phyloP scores from a whole-genome alignment of 129 eudicot genomes.

The Rutidosis leptorrhynchoides region DNA sequence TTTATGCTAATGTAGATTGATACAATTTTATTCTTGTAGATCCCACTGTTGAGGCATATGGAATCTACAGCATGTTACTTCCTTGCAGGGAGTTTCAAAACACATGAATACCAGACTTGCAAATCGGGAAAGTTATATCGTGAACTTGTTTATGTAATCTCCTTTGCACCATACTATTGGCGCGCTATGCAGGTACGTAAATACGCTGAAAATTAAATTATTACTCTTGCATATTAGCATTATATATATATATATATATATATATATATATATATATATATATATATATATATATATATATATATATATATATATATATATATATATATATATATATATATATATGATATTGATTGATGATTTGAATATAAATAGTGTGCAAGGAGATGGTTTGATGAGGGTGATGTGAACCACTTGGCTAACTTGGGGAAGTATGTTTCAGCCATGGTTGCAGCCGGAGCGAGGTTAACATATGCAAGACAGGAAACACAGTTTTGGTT shows the following conservation, averaged over 20 bases:
- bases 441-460: slow-evolving; percentile 99
- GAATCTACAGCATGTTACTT: slow-evolving; percentile 92
- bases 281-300: no score
- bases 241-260: no score
- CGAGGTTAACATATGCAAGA: slow-evolving; percentile 71
- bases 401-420: slow-evolving; percentile 61
- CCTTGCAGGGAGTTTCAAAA: slow-evolving; percentile 66
- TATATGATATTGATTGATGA: no score
- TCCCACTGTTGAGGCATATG: slow-evolving; percentile 87
- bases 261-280: no score
- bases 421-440: slow-evolving; percentile 96
- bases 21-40: slow-evolving; percentile 34
- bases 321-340: no score
- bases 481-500: slow-evolving; percentile 55
- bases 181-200: slow-evolving; percentile 94
- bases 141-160: slow-evolving; percentile 91
- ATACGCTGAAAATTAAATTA: not conserved
- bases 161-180: slow-evolving; percentile 98
- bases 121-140: slow-evolving; percentile 80
- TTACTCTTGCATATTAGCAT: no score
- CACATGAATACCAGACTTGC: slow-evolving; percentile 66
- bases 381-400: slow-evolving; percentile 93
- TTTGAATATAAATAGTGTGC: slow-evolving; percentile 55
- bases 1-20: not conserved
- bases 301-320: no score